Evolutionary conservation across 345 rosid species (phyloP).

Genomic region (Lepidium africanum): DNA sequence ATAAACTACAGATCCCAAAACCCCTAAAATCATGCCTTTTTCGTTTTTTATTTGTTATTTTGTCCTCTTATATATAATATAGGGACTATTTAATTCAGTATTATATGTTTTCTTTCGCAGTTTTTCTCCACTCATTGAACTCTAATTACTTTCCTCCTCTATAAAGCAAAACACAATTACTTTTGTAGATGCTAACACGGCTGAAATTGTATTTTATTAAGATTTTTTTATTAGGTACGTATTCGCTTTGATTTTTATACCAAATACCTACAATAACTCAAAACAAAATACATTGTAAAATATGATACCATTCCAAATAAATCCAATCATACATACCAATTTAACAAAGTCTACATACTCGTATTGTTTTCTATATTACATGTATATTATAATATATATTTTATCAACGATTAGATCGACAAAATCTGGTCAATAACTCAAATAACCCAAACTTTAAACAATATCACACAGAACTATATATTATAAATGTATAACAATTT

Average conservation of each 20-base stretch:
- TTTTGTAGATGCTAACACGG: slow-evolving; percentile 10
- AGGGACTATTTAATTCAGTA: not conserved
- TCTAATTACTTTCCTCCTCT: slow-evolving; percentile 25
- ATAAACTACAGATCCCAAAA: slow-evolving; percentile 47
- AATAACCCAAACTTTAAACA: no score
- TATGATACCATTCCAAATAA: not conserved
- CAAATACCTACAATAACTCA: not conserved
- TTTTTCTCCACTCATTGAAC: slow-evolving; percentile 34
- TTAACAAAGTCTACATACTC: not conserved
- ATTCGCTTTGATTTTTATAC: not conserved
- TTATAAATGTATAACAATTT: no score
- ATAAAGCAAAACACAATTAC: slow-evolving; percentile 6
- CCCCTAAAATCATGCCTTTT: slow-evolving; percentile 28
- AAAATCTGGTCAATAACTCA: no score
- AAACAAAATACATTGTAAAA: not conserved
- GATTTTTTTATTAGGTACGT: not conserved
- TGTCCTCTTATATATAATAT: slow-evolving; percentile 27
- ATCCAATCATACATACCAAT: not conserved
- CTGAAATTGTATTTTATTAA: not conserved
- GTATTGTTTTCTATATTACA: no score
- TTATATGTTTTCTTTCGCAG: slow-evolving; percentile 24
- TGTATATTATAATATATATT: no score
- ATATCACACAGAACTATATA: no score
- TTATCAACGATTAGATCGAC: no score
- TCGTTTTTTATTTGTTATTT: slow-evolving; percentile 6